A percentile compares a stretch with the other conserved stretches of the same genome.
These are phyloP conservation scores for Geum urbanum DNA, from an alignment of 306 rosid species.

Conservation along the genomic window DNA sequence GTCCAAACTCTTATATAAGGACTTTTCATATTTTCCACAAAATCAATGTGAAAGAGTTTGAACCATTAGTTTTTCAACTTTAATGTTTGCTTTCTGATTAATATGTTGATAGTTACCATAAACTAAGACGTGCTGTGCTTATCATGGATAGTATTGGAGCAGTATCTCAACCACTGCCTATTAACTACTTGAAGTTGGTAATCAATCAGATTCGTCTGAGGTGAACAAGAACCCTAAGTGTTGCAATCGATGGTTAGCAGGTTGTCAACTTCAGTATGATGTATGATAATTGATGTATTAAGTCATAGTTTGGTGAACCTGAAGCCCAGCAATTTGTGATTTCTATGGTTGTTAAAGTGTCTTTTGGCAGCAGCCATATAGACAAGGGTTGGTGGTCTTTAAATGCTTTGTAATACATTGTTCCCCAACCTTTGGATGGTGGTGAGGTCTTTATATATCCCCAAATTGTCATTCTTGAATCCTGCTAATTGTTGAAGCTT, in stretches of 20 bases:
- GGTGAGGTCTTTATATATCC: not conserved
- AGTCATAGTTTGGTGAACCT: not conserved
- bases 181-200: not conserved
- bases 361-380: not conserved
- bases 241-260: slow-evolving; percentile 3
- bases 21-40: not conserved
- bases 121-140: not conserved
- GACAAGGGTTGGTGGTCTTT: not conserved
- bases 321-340: not conserved
- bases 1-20: not conserved
- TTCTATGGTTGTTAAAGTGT: not conserved
- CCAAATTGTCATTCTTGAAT: not conserved
- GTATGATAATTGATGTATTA: slow-evolving; percentile 5
- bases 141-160: not conserved
- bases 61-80: not conserved
- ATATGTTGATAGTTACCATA: not conserved
- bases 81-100: not conserved
- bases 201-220: not conserved
- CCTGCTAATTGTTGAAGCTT: not conserved
- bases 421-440: not conserved
- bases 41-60: not conserved
- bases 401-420: not conserved
- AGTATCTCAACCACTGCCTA: not conserved
- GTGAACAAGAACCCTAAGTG: not conserved
- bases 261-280: not conserved